Evolutionary conservation across 2,329 filamentous ascomycete genomes (phyloP), one percentile per base, ranked within the genome.

Genomic region (Rutstroemia sp.): DNA sequence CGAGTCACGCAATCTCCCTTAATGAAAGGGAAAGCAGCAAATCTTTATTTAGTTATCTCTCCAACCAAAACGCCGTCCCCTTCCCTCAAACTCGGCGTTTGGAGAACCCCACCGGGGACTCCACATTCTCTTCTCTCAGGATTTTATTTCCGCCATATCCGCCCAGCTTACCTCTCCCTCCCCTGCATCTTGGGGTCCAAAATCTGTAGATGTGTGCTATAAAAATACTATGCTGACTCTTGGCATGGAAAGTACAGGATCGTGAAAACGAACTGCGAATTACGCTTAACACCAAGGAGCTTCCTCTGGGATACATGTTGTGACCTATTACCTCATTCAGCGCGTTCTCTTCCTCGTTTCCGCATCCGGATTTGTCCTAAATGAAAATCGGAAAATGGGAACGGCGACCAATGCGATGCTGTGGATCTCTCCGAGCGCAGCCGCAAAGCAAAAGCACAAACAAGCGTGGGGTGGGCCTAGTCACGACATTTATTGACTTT

Each of bases 11-110:
- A 14, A 34, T 34, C 30, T 34, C 30, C 30, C 30, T 12, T 12
- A 34, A 34, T 34, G 30, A 34, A 34, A 12, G 30, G 12, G 10
- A 10, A 10, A 34, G 30, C 30, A 12, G 30, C 30, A 3, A 34
- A 34, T 34, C 30, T 34, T 12, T 14, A 27, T 27, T 27, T 27
- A 27, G 5, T 27, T 27, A 34, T 34, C 30, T 34, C 30, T 34
- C 10, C 30, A 10, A 34, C 30, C 30, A 12, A 34, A 12, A 10
- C 17, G 14, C 38, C 4, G 17, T 42, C 17, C 39, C 21, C 17
- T 38, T 54, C 42, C 44, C 51, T 54, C 27, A 30, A 54, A 48
- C n/a, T 54, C 51, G 51, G 51, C 44, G 44, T 48, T 40, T 48
- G 30, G 23, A 51, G 9, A 36, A 54, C 51, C 27, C 51, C 44